Evolutionary conservation across 1,284 basidiomycete genomes (phyloP), one percentile per base, ranked within the genome.

Genomic region (Melampsora americana): DNA sequence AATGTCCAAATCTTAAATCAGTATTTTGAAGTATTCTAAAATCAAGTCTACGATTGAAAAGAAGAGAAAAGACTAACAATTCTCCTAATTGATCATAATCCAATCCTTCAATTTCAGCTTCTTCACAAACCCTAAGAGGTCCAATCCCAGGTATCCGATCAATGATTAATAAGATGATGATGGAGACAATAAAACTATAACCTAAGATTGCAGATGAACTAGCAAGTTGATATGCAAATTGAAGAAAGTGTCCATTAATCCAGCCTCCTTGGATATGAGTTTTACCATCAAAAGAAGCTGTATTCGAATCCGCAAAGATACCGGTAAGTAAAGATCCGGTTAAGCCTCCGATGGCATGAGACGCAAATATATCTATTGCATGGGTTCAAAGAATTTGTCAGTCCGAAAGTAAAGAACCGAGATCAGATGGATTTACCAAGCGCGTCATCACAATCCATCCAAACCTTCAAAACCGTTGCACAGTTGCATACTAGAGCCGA

Each of bases 381-480:
- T 42, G 39, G 12, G 6, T 42, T 12, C 39, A 42, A 42, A 42
- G 39, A 42, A 42, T 42, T 42, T 42, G 39, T 42, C 11, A 42
- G 39, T 12, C 50, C 44, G 79, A n/a, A 23, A 11, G 16, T 4
- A 32, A 66, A 66, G 46, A 28, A 67, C 73, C 26, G 48, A 53
- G 4, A 46, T 30, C 16, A 42, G 20, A 42, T 30, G 20, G 86
- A 76, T 66, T 91, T 90, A 85, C 95, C 92, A 59, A 94, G 88
- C 35, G 89, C 86, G 81, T 92, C 91, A 79, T 92, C 91, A 79
- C 89, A 91, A 46, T 86, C 85, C 77, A 89, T 85, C 68, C 89
- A 64, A 84, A 90, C 92, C 84, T 97, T 98, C 84, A 98, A 87
- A 83, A 93, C 92, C 30, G 95, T 97, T 23, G 91, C 92, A 81